Base-by-base conservation (phyloP, 768 basidiomycete species). In the Jaapia argillacea region DNA sequence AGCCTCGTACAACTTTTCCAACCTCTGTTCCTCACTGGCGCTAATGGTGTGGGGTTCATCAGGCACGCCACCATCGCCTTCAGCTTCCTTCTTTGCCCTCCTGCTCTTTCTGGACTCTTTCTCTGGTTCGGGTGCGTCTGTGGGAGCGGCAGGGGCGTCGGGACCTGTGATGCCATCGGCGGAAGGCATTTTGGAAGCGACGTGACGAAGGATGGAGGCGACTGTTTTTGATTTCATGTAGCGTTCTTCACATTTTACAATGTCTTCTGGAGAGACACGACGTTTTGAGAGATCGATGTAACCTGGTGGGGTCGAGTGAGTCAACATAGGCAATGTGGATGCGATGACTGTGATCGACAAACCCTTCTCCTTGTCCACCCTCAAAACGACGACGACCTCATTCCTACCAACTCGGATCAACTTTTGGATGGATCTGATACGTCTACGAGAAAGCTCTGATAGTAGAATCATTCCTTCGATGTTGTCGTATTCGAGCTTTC, bases 301-400 rank as follows among this genome's bases (percentile, higher is more conserved):
- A 6, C 94, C 92, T 94, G 21, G 33, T 37, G 12, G 10, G 21
- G 12, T 4, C 18, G 13, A 7, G 20, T 22, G 33, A 6, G 7
- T 14, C n/a, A 14, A 40, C 5, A 41, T n/a, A 27, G 24, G 44
- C 12, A 22, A 14, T 31, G 27, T 18, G 41, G 44, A 24, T 24
- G 16, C 31, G 42, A 35, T 37, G 33, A 20, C 3, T 25, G 28
- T 10, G 21, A 10, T 16, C 26, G 20, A 58, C 74, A 46, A 41
- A 88, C 92, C 94, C 70, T 99, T 99, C 66, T 98, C 96, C 63
- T 96, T 96, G 73, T 99, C 96, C 21, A 99, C 94, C 50, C 96
- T 74, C 44, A 98, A 79, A 0, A 97, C 96, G 50, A 99, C 93
- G 47, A 98, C 96, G 48, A 97, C 94, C 59, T 98, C 94, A 61